Percentiles rank a stretch among this genome's conserved stretches.
Conservation (phyloP, 2,329 filamentous ascomycete species). For the Camptophora hylomeconis region DNA sequence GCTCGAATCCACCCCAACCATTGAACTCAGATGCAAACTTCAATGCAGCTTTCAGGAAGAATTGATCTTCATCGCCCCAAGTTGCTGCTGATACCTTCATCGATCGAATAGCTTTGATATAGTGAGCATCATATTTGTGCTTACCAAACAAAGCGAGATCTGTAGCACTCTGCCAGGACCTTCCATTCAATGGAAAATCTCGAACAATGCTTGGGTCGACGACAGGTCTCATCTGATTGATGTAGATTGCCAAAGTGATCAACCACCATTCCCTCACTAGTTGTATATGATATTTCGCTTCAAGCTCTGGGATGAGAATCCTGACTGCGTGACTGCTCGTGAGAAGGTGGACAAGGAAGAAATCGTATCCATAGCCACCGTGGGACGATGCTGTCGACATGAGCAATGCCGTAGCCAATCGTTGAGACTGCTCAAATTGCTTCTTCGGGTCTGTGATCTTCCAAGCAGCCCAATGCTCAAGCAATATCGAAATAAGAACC, state of each 20-base stretch:
- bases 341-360: constrained; percentile 69
- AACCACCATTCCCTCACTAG: constrained; percentile 86
- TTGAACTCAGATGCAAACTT: constrained; percentile 35
- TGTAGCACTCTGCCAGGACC: constrained; percentile 66
- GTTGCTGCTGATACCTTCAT: constrained; percentile 49
- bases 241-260: constrained; percentile 63
- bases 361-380: constrained; percentile 52
- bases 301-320: constrained; percentile 68
- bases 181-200: constrained; percentile 45
- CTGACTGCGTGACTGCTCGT: constrained; percentile 79
- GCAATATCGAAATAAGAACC: constrained; percentile 45
- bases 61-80: constrained; percentile 32
- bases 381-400: constrained; percentile 21
- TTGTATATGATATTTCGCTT: constrained; percentile 55
- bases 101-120: constrained; percentile 68
- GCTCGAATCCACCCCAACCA: constrained; percentile 17
- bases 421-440: constrained; percentile 61
- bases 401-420: constrained; percentile 36
- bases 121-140: constrained; percentile 64
- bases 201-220: constrained; percentile 47
- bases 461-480: constrained; percentile 93
- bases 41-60: constrained; percentile 37
- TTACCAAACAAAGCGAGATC: constrained; percentile 56
- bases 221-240: constrained; percentile 58
- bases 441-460: constrained; percentile 53